Evolutionary conservation across 768 basidiomycete genomes (phyloP).

Genomic region (Kwoniella europaea): DNA sequence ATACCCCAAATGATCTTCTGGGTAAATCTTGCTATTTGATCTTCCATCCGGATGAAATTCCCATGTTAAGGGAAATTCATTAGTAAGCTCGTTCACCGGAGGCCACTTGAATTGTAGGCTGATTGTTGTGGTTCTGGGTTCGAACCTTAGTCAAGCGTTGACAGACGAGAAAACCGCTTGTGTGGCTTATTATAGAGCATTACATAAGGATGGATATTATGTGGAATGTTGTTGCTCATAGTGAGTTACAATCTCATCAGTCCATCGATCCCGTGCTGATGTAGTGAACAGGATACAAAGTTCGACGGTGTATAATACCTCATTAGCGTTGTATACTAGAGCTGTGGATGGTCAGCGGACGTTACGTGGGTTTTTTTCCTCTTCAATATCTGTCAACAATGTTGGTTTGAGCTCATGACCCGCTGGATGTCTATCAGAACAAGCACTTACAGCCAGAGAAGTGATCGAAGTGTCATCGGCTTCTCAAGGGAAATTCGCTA

Average conservation of each 20-base stretch:
- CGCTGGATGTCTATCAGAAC: conserved; percentile 23
- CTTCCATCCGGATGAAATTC: conserved; percentile 50
- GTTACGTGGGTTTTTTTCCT: conserved; percentile 32
- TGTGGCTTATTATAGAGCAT: conserved; percentile 35
- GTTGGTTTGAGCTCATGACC: conserved; percentile 6
- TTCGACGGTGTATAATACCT: conserved; percentile 41
- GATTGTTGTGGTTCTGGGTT: background rate
- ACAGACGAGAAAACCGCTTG: conserved; percentile 38
- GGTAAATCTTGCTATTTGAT: conserved; percentile 36
- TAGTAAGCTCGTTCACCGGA: conserved; percentile 32
- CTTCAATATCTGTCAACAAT: conserved; percentile 13
- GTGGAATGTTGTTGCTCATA: conserved; percentile 35
- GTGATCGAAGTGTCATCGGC: conserved; percentile 42
- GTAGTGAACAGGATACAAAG: conserved; percentile 15
- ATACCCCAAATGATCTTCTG: conserved; percentile 35
- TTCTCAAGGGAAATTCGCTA: conserved; percentile 30
- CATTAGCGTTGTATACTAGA: conserved; percentile 34
- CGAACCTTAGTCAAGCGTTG: conserved; percentile 31
- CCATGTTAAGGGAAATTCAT: conserved; percentile 33
- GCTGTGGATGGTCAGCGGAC: conserved; percentile 42
- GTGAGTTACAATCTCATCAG: conserved; percentile 27
- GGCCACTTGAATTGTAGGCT: background rate
- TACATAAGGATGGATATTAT: conserved; percentile 38
- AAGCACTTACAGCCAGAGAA: conserved; percentile 47
- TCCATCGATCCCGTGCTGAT: background rate